Base-by-base conservation (phyloP, 2,329 filamentous ascomycete species). In the Thelonectria discophora region DNA sequence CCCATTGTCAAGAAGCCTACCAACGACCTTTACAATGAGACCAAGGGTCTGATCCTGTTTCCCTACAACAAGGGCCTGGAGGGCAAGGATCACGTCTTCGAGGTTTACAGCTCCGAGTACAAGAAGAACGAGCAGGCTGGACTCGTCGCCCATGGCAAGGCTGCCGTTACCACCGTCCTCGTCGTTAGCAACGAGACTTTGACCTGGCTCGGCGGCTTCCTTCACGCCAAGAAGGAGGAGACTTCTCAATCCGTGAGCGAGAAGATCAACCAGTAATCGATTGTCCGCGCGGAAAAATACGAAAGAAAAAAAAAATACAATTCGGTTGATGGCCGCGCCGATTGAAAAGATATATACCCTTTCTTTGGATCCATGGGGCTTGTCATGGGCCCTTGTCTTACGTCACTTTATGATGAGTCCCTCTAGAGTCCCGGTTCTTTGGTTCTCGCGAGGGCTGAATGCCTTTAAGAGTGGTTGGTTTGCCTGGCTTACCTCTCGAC, bases 1-100 rank as follows among this genome's bases (percentile, higher is more conserved):
- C 91, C 91, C 54, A 82, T 86, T 62, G 84, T 94, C 76, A 92
- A 90, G 82, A 90, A 93, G 79, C 88, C 91, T 52, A 91, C 90
- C 24, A 82, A 84, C 66, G 89, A 92, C 75, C 82, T 94, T 54
- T 87, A 87, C 77, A 82, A 81, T 60, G 86, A 88, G 15, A 85
- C 90, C 70, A 85, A 87, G 74, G 82, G 82, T 70, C 77, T 88
- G 42, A 82, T 89, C 59, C 81, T 86, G 65, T 81, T 87, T 64
- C 91, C 91, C 8, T 78, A 88, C 69, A 85, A 85, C 72, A 84
- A 90, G 70, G 86, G 84, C 20, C 70, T 81, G 17, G 85, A 88
- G 76, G 84, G 86, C 68, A 87, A 84, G 75, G 86, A 89, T 58
- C 87, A 89, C 68, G 81, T 90, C 62, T 72, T 85, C 56, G 76